phyloP scores from a whole-genome alignment of 225 moss, liverwort and hornwort genomes.

The Pleurozium schreberi region DNA sequence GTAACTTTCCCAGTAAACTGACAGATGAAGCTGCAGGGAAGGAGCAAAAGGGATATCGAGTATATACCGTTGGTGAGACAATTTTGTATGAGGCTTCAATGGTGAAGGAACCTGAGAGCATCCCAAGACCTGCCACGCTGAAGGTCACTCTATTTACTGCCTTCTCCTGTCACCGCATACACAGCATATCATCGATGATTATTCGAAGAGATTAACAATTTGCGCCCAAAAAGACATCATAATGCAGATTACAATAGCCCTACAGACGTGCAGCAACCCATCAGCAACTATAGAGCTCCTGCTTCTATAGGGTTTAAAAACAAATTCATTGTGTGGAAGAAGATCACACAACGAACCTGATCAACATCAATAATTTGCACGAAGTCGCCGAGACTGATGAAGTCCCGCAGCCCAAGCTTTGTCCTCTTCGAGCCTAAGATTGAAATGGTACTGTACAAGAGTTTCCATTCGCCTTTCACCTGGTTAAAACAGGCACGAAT shows the following conservation, averaged over 20 bases:
- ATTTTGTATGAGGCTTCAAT: slow-evolving; percentile 73
- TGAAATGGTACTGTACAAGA: slow-evolving; percentile 80
- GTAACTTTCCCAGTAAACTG: background rate
- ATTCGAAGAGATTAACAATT: background rate
- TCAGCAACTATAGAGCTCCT: background rate
- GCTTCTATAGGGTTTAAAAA: background rate
- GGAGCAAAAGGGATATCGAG: background rate
- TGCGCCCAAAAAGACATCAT: background rate
- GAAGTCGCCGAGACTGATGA: slow-evolving; percentile 67
- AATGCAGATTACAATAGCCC: background rate
- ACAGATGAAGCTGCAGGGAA: background rate
- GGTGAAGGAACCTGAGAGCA: slow-evolving; percentile 70
- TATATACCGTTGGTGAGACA: slow-evolving; percentile 53
- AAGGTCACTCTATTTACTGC: slow-evolving; percentile 72
- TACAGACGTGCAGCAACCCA: background rate
- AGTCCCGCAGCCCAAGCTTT: slow-evolving; percentile 77
- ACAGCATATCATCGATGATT: background rate
- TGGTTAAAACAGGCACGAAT: slow-evolving; percentile 3
- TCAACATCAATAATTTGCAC: slow-evolving; percentile 72
- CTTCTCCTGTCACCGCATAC: slow-evolving; percentile 35
- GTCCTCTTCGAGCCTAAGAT: slow-evolving; percentile 81
- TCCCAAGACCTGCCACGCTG: slow-evolving; percentile 67
- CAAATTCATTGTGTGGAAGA: background rate
- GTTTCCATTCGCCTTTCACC: slow-evolving; percentile 84
- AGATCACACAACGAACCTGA: slow-evolving; percentile 31